phyloP scores from a whole-genome alignment of 139 green algal species.

The Coelastrella sp. region DNA sequence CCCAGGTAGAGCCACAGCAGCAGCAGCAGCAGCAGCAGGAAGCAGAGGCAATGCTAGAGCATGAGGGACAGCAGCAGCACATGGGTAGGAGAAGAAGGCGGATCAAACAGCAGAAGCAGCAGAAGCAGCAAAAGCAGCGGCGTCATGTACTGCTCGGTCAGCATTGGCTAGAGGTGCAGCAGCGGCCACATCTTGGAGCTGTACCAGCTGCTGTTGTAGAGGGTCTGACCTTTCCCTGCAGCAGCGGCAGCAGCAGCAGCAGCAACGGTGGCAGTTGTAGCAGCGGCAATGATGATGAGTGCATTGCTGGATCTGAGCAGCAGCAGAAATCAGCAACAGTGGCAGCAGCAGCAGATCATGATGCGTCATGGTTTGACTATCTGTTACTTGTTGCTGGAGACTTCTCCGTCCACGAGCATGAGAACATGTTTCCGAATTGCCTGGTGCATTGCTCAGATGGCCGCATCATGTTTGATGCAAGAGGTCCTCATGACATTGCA shows the following conservation, averaged over 20 bases:
- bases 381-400: constrained; percentile 7
- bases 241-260: not conserved
- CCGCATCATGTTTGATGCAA: not conserved
- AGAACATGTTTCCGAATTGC: constrained; percentile 27
- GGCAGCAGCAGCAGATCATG: not conserved
- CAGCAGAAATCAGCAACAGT: not conserved
- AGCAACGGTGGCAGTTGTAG: not conserved
- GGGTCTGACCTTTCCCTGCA: not conserved
- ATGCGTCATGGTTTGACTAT: not conserved
- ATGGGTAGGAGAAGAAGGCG: not conserved
- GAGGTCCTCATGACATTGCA: not conserved
- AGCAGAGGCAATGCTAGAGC: not conserved
- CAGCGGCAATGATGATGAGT: not conserved
- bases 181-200: constrained; percentile 6
- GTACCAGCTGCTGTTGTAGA: constrained; percentile 9
- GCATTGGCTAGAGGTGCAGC: not conserved
- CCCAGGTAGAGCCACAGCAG: not conserved
- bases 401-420: not conserved
- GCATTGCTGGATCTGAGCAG: too few relatives aligned
- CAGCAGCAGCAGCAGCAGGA: constrained; percentile 3
- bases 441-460: constrained; percentile 1
- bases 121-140: not conserved
- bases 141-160: not conserved
- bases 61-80: not conserved
- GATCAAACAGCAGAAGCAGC: not conserved